phyloP scores from a whole-genome alignment of 192 early-diverging fungal species.

The Kappamyces sp. region DNA sequence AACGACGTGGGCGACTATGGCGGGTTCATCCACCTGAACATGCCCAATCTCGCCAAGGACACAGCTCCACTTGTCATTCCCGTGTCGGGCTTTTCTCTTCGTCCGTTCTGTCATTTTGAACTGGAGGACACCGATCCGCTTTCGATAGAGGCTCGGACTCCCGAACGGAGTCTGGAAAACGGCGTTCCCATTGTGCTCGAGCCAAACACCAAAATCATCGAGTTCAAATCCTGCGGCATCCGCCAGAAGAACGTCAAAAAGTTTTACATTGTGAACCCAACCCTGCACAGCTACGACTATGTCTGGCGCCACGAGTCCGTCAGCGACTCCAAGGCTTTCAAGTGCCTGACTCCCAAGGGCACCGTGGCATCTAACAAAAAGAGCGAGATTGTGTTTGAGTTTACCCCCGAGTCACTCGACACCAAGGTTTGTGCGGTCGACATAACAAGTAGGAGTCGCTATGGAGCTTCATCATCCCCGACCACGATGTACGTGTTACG shows the following conservation, averaged over 20 bases:
- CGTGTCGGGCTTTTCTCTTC: slow-evolving; percentile 34
- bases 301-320: slow-evolving; percentile 33
- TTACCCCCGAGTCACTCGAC: slow-evolving; percentile 46
- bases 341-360: slow-evolving; percentile 45
- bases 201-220: slow-evolving; percentile 44
- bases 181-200: slow-evolving; percentile 40
- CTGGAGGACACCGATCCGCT: slow-evolving; percentile 55
- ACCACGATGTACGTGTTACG: slow-evolving; percentile 42
- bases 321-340: slow-evolving; percentile 35
- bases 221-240: slow-evolving; percentile 52
- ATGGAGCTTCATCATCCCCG: slow-evolving; percentile 45
- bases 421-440: slow-evolving; percentile 29
- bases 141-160: slow-evolving; percentile 34
- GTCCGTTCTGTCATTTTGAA: slow-evolving; percentile 64
- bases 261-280: slow-evolving; percentile 59
- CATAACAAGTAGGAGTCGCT: slow-evolving; percentile 36
- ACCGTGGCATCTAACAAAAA: slow-evolving; percentile 44
- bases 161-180: slow-evolving; percentile 26
- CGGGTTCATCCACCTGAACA: slow-evolving; percentile 15
- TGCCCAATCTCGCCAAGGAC: slow-evolving; percentile 43
- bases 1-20: slow-evolving; percentile 42
- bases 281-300: slow-evolving; percentile 42
- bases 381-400: slow-evolving; percentile 54
- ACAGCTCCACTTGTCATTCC: slow-evolving; percentile 33
- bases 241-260: slow-evolving; percentile 46